A percentile compares a stretch with the other conserved stretches of the same genome.
These are phyloP conservation scores for Penicillium sp. DNA, from an alignment of 2,329 filamentous ascomycete genomes.

Conservation along the genomic window DNA sequence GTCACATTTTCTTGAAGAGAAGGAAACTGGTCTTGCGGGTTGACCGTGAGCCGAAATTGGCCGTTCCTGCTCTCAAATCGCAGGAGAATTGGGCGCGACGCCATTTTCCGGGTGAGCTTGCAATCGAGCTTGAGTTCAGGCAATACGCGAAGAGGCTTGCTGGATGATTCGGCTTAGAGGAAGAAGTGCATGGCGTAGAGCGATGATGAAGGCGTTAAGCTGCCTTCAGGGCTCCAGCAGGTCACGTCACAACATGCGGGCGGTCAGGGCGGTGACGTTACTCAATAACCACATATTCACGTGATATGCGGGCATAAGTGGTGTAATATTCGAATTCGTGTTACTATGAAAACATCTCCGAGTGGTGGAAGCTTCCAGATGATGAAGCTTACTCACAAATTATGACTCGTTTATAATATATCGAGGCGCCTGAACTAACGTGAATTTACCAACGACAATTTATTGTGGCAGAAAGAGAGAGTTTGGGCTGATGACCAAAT, in stretches of 20 bases:
- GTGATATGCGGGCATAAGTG: neutral
- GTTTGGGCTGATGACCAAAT: neutral
- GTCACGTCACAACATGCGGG: conserved; percentile 31
- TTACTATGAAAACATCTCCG: neutral
- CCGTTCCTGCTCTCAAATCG: conserved; percentile 90
- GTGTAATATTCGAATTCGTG: neutral
- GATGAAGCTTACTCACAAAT: neutral
- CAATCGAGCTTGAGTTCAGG: neutral
- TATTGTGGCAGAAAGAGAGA: too few relatives aligned
- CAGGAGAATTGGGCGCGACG: conserved; percentile 68
- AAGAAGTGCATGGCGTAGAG: conserved; percentile 7
- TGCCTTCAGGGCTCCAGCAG: conserved; percentile 22
- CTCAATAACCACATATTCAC: neutral
- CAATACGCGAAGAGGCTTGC: neutral
- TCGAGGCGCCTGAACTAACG: neutral
- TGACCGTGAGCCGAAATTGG: conserved; percentile 82
- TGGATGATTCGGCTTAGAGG: neutral
- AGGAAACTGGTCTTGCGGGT: conserved; percentile 72
- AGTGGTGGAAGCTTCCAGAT: neutral
- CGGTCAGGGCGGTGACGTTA: conserved; percentile 26
- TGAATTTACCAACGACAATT: neutral
- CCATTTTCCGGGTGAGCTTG: conserved; percentile 33
- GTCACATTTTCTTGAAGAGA: conserved; percentile 55
- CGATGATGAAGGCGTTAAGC: conserved; percentile 12
- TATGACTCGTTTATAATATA: neutral